phyloP scores from a whole-genome alignment of 768 basidiomycete genomes.

The Agaricus subrufescens region DNA sequence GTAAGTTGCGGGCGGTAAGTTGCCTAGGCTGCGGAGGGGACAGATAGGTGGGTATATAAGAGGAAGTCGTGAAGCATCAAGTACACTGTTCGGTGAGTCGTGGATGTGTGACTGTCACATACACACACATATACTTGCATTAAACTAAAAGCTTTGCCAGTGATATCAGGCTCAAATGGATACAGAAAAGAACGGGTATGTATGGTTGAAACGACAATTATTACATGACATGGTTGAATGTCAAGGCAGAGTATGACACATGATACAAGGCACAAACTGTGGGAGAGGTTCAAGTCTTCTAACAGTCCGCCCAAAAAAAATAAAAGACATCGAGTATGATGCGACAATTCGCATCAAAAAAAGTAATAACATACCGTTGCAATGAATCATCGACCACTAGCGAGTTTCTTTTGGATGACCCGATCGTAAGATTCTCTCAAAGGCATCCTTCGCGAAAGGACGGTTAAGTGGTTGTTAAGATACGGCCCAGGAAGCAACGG shows the following conservation, averaged over 20 bases:
- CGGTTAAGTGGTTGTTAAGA: conserved; percentile 64
- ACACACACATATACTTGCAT: neutral
- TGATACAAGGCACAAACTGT: neutral
- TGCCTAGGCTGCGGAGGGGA: neutral
- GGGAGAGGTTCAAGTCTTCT: too few species aligned
- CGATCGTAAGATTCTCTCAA: conserved; percentile 69
- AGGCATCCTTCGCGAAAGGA: conserved; percentile 60
- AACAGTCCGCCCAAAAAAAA: too few species aligned
- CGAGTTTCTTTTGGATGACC: conserved; percentile 52
- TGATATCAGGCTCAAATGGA: neutral
- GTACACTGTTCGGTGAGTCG: neutral
- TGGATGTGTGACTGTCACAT: conserved; percentile 1
- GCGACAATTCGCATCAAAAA: neutral
- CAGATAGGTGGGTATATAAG: neutral
- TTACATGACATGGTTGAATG: too few species aligned
- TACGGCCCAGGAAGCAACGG: conserved; percentile 71
- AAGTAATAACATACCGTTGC: neutral
- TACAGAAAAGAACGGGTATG: too few species aligned
- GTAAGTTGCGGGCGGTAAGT: neutral
- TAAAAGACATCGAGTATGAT: too few species aligned
- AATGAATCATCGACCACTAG: conserved; percentile 18
- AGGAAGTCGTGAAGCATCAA: neutral
- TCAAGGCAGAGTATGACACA: neutral
- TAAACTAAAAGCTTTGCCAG: too few species aligned
- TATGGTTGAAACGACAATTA: too few species aligned